Percentiles rank a stretch among this genome's conserved stretches.
Evolutionary conservation across 2,329 filamentous ascomycete species (phyloP).

Genomic region (Cercospora nicotianae): DNA sequence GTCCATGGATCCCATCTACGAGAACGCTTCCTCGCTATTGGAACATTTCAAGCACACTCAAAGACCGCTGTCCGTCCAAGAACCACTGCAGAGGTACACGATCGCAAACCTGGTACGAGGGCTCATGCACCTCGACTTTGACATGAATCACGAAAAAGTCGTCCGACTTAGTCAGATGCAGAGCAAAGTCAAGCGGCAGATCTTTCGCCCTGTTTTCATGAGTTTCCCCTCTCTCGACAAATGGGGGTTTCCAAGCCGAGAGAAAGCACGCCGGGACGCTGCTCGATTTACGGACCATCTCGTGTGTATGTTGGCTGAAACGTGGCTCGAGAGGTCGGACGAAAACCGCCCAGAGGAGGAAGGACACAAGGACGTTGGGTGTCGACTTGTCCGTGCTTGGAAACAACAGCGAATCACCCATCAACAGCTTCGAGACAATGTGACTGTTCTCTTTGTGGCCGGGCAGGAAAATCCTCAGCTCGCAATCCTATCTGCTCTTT

Average conservation of each 20-base stretch:
- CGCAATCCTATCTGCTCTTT: slow-evolving; percentile 4
- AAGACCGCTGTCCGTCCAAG: neutral
- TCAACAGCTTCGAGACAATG: slow-evolving; percentile 9
- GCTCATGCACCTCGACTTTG: slow-evolving; percentile 1
- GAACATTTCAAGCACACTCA: neutral
- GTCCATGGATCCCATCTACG: neutral
- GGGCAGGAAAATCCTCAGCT: slow-evolving; percentile 15
- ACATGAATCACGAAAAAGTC: slow-evolving; percentile 2
- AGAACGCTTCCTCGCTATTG: neutral
- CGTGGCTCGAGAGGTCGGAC: neutral
- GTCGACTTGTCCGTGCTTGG: neutral
- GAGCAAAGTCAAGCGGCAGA: slow-evolving; percentile 1
- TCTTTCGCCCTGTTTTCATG: slow-evolving; percentile 15
- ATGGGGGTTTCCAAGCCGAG: neutral
- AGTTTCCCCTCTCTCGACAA: slow-evolving; percentile 12
- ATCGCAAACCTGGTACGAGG: slow-evolving; percentile 6
- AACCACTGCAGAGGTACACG: slow-evolving; percentile 5
- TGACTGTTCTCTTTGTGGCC: slow-evolving; percentile 11
- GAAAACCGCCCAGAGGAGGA: neutral
- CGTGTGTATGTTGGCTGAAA: neutral
- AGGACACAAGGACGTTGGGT: neutral
- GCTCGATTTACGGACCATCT: slow-evolving; percentile 8
- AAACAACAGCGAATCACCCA: neutral
- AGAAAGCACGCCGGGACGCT: slow-evolving; percentile 8
- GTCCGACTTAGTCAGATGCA: slow-evolving; percentile 6